Percentiles rank a stretch among this genome's conserved stretches.
Conservation (phyloP, 768 basidiomycete genomes). For the Daedalea quercina region DNA sequence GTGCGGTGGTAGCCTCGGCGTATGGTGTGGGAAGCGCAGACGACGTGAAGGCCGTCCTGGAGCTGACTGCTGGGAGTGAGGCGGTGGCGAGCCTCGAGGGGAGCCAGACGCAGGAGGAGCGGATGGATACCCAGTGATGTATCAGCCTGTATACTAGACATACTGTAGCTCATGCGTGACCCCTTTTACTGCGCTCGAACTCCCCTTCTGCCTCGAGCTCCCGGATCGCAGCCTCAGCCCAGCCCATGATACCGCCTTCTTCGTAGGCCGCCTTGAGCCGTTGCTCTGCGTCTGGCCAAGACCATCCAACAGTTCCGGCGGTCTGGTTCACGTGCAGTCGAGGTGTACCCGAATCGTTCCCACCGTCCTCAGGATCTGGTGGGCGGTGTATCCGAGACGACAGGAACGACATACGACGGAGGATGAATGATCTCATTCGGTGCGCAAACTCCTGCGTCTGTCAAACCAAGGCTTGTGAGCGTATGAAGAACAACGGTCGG, state of each 20-base stretch:
- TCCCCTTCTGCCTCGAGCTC: conserved; percentile 56
- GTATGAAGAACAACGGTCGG: neutral
- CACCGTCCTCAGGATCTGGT: conserved; percentile 22
- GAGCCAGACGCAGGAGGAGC: neutral
- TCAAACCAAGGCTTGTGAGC: neutral
- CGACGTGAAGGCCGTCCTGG: conserved; percentile 16
- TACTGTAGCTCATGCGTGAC: conserved; percentile 10
- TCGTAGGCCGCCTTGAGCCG: conserved; percentile 52
- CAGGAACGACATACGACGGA: conserved; percentile 41
- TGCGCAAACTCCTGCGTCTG: conserved; percentile 56
- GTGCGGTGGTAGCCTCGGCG: conserved; percentile 12
- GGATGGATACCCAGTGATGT: neutral
- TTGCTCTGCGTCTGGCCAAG: conserved; percentile 45
- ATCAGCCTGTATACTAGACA: neutral
- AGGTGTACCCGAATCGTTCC: neutral
- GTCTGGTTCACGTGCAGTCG: neutral
- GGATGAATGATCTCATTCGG: conserved; percentile 45
- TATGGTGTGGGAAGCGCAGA: conserved; percentile 14
- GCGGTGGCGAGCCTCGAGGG: neutral
- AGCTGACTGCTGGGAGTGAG: conserved; percentile 1
- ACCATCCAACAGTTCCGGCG: conserved; percentile 32
- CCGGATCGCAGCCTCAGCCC: conserved; percentile 43
- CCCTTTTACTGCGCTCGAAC: conserved; percentile 36
- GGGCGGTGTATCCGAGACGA: conserved; percentile 46
- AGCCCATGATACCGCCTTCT: conserved; percentile 47